A percentile compares a stretch with the other conserved stretches of the same genome.
Conservation (phyloP, 2,329 filamentous ascomycete species). For the Teratosphaeria viscida region DNA sequence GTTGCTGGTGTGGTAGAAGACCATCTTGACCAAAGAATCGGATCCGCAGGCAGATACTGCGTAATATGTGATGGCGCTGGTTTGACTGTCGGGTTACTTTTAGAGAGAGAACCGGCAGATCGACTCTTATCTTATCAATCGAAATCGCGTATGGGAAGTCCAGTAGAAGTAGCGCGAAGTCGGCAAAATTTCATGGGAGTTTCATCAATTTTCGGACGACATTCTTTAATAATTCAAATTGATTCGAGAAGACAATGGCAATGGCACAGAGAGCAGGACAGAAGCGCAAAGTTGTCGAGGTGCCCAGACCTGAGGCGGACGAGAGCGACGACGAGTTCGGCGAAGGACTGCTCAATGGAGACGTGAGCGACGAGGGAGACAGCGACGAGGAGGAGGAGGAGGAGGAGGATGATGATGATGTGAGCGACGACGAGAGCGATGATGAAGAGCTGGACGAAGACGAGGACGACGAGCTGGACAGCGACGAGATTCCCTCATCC, state of each 20-base stretch:
- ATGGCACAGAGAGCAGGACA: constrained; percentile 24
- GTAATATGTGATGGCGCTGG: too few species aligned
- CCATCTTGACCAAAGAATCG: constrained; percentile 48
- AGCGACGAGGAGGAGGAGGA: constrained; percentile 17
- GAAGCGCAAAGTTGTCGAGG: constrained; percentile 35
- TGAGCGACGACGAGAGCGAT: constrained; percentile 24
- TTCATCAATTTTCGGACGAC: neutral
- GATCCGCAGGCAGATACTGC: too few species aligned
- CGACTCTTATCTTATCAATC: neutral
- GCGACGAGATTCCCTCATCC: constrained; percentile 31
- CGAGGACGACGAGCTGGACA: constrained; percentile 29
- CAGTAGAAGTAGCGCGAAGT: neutral
- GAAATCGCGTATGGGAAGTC: neutral
- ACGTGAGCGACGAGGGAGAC: constrained; percentile 21
- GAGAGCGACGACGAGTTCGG: constrained; percentile 17
- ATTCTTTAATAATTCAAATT: too few species aligned
- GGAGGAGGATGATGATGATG: neutral
- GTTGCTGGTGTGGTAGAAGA: constrained; percentile 90
- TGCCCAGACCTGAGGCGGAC: constrained; percentile 17
- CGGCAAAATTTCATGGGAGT: neutral
- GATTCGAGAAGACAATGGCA: too few species aligned
- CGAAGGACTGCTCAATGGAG: constrained; percentile 32
- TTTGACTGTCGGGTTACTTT: too few species aligned
- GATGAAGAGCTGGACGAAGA: constrained; percentile 23
- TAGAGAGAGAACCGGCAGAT: too few species aligned